These are phyloP conservation scores for Penicillium soppii DNA, from an alignment of 495 filamentous ascomycete genomes.

Conservation along the genomic window DNA sequence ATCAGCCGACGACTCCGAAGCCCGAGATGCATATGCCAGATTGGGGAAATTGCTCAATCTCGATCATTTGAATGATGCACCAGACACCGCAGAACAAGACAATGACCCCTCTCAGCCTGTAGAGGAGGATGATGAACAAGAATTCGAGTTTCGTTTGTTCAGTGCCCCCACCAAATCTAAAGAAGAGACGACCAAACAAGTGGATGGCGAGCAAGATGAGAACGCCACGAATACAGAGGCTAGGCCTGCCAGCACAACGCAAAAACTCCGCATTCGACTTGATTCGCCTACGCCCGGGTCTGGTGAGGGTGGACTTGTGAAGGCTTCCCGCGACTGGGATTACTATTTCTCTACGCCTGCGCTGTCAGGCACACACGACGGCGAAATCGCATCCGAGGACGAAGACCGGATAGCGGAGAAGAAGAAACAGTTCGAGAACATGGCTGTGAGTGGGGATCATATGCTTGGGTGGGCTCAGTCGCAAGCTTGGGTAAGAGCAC, in stretches of 20 bases:
- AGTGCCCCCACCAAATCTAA: conserved; percentile 29
- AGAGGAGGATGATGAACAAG: conserved; percentile 43
- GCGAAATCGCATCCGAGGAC: not conserved
- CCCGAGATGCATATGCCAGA: conserved; percentile 36
- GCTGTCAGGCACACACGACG: conserved; percentile 18
- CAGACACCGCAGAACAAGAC: not conserved
- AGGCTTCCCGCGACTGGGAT: conserved; percentile 45
- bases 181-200: not conserved
- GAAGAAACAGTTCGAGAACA: conserved; percentile 38
- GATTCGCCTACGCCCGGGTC: conserved; percentile 39
- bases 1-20: conserved; percentile 28
- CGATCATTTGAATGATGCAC: conserved; percentile 21
- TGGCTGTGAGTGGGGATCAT: conserved; percentile 40
- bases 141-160: conserved; percentile 50
- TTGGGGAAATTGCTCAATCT: conserved; percentile 43
- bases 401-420: conserved; percentile 17
- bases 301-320: conserved; percentile 38
- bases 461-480: conserved; percentile 35
- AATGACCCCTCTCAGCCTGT: not conserved
- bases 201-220: not conserved
- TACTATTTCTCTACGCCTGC: conserved; percentile 43
- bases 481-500: conserved; percentile 37
- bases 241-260: conserved; percentile 10
- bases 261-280: conserved; percentile 44
- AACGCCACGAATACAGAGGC: not conserved